Conservation (phyloP, 1,284 basidiomycete genomes). For the Rhodotorula sp. region DNA sequence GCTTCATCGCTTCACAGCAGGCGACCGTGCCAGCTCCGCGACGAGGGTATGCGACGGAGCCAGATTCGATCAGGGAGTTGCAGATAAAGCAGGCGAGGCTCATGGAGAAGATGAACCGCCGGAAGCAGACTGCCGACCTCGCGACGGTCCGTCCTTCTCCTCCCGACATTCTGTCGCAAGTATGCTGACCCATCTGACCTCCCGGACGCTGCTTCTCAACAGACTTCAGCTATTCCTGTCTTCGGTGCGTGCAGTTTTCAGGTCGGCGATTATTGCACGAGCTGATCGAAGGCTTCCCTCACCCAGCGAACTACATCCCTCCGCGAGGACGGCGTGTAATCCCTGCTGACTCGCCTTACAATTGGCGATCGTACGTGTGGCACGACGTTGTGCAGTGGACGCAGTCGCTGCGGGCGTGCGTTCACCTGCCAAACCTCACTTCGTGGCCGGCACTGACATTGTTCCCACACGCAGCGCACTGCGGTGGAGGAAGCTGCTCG, state of each 20-base stretch:
- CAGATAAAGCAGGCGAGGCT: slow-evolving; percentile 35
- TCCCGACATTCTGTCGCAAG: not conserved
- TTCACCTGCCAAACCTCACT: not conserved
- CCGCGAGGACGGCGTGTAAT: slow-evolving; percentile 23
- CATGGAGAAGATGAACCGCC: slow-evolving; percentile 36
- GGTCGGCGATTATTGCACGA: no score
- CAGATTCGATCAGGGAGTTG: slow-evolving; percentile 9
- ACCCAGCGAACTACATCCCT: slow-evolving; percentile 37
- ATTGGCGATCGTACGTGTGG: slow-evolving; percentile 8
- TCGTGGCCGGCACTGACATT: not conserved
- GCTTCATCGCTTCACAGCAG: not conserved
- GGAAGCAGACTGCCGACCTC: slow-evolving; percentile 32
- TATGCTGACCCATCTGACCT: not conserved
- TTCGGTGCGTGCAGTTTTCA: slow-evolving; percentile 19
- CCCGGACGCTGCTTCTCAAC: not conserved
- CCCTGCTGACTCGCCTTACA: slow-evolving; percentile 2
- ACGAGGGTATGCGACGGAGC: slow-evolving; percentile 14
- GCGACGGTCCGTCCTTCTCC: not conserved
- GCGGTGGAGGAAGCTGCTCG: slow-evolving; percentile 28
- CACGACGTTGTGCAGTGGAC: slow-evolving; percentile 13
- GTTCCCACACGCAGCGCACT: slow-evolving; percentile 1
- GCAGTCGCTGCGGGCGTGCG: slow-evolving; percentile 24
- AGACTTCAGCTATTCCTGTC: slow-evolving; percentile 27
- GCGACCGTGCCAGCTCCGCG: not conserved
- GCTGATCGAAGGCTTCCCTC: not conserved